Evolutionary conservation across 2,329 filamentous ascomycete genomes (phyloP).

Genomic region (Ophiocordyceps australis): DNA sequence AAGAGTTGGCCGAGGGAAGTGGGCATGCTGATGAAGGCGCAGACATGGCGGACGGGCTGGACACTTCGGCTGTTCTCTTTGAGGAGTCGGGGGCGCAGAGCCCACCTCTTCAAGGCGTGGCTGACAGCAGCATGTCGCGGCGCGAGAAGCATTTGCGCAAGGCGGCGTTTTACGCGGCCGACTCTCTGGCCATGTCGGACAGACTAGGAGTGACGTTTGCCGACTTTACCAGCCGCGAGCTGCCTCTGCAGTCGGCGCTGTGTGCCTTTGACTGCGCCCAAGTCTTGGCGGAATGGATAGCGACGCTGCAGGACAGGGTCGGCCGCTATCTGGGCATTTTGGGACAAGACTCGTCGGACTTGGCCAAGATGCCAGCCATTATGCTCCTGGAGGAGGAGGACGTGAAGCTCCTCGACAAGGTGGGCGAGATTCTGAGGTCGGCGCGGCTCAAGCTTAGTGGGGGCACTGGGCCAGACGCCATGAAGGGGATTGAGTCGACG

Average conservation of each 20-base stretch:
- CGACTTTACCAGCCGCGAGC: conserved; percentile 65
- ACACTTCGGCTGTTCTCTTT: conserved; percentile 23
- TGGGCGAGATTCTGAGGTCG: conserved; percentile 58
- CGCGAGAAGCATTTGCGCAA: conserved; percentile 80
- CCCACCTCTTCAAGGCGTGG: no score
- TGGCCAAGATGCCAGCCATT: conserved; percentile 63
- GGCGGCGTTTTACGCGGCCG: conserved; percentile 88
- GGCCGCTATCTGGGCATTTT: conserved; percentile 76
- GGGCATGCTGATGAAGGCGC: conserved; percentile 50
- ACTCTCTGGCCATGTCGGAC: conserved; percentile 77
- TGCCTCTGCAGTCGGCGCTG: conserved; percentile 80
- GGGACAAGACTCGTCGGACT: conserved; percentile 65
- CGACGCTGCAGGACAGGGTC: conserved; percentile 85
- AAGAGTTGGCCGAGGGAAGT: conserved; percentile 63
- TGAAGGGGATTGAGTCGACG: conserved; percentile 32
- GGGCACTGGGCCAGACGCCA: conserved; percentile 25
- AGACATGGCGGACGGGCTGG: conserved; percentile 21
- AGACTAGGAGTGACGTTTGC: conserved; percentile 73
- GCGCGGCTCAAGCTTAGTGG: conserved; percentile 66
- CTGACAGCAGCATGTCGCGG: conserved; percentile 37
- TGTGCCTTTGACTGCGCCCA: conserved; percentile 90
- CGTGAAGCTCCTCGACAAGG: conserved; percentile 64
- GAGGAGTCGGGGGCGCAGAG: conserved; percentile 33
- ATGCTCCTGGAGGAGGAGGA: conserved; percentile 90
- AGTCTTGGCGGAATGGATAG: conserved; percentile 86